Evolutionary conservation across 768 basidiomycete genomes (phyloP), one percentile per base, ranked within the genome.

Genomic region (Mycena venus): DNA sequence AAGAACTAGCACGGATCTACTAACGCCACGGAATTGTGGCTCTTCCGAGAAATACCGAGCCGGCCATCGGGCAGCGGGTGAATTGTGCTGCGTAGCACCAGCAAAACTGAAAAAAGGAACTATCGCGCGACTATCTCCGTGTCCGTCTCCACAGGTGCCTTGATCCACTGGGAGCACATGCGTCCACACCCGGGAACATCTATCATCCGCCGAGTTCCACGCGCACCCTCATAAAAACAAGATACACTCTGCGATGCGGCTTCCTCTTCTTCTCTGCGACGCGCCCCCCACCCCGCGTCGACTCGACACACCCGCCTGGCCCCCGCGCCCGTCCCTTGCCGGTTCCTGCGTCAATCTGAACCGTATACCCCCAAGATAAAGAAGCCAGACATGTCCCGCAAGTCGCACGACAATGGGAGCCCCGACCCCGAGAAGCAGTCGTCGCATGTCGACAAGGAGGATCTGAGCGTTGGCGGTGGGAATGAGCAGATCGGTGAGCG

Each of bases 381-480:
- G 5, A 38, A 3, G 40, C 29, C 27, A 9, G 9, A 7, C 29
- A 27, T 17, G 31, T 34, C 44, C 44, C 32, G 49, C 63, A 62
- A 51, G 19, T 47, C 55, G 31, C 36, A 36, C 3, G 27, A 9
- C 32, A 55, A 17, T 25, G 21, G 21, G 27, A 59, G 58, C 34
- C 62, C 66, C 21, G 67, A 68, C 29, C 42, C 56, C 29, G 67
- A 68, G 56, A 68, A 68, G 67, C 61, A 63, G 23, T 12, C 34
- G 21, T 14, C 32, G 38, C 12, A 31, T 29, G 17, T 2, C 5
- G 9, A 29, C 9, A 27, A 4, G 12, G 49, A 2, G 11, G 34
- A 36, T 2, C 42, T 29, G 27, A n/a, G n/a, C n/a, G n/a, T n/a
- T n/a, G n/a, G n/a, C n/a, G n/a, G n/a, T n/a, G n/a, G n/a, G n/a